Conservation (phyloP, 2,329 filamentous ascomycete species). For the Claviceps digitariae region DNA sequence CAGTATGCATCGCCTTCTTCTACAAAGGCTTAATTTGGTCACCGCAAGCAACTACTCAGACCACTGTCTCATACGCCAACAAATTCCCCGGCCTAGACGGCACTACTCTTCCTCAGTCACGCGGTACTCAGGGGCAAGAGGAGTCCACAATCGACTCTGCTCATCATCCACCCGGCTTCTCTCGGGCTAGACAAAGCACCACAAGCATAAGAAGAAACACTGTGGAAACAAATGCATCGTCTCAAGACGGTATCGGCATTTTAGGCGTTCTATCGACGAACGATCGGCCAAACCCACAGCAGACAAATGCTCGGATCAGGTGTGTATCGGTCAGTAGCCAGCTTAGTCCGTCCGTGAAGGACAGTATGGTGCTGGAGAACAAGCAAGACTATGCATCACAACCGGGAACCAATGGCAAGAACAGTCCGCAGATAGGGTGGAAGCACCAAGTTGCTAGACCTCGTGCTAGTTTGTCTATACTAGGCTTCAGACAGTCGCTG, state of each 20-base stretch:
- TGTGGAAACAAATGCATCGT: background rate
- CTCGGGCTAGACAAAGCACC: background rate
- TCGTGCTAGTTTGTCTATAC: background rate
- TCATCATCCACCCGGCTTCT: background rate
- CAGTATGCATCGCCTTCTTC: slow-evolving; percentile 14
- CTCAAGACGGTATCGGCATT: slow-evolving; percentile 10
- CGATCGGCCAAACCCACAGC: slow-evolving; percentile 22
- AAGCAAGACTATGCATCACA: slow-evolving; percentile 10
- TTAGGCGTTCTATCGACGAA: slow-evolving; percentile 25
- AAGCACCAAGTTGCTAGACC: slow-evolving; percentile 22
- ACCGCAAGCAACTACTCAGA: slow-evolving; percentile 1
- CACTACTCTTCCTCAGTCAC: background rate
- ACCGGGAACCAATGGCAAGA: background rate
- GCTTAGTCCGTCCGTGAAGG: too few relatives aligned
- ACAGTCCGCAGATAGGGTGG: slow-evolving; percentile 20
- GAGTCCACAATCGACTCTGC: background rate
- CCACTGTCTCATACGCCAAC: background rate
- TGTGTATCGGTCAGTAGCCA: too few relatives aligned
- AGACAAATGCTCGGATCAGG: too few relatives aligned
- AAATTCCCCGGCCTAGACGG: slow-evolving; percentile 1
- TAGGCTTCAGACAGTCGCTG: background rate
- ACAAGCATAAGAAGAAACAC: background rate
- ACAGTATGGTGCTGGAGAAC: too few relatives aligned
- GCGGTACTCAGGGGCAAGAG: background rate
- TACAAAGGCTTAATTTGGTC: slow-evolving; percentile 9